Conservation (phyloP, 495 filamentous ascomycete genomes). For the Gamarada debralockiae region DNA sequence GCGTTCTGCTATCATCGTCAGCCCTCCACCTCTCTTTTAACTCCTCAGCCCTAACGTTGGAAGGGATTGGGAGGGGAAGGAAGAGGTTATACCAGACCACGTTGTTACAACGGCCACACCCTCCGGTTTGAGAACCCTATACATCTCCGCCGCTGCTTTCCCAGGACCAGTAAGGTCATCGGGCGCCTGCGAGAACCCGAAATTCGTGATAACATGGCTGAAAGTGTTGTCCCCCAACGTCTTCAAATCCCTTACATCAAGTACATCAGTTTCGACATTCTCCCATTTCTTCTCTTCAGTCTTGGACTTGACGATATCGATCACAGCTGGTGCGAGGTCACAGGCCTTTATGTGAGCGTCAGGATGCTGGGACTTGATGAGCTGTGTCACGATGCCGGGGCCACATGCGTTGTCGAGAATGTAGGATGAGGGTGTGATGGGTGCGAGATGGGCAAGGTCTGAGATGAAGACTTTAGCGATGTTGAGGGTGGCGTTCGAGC, state of each 20-base stretch:
- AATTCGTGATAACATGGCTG: conserved; percentile 53
- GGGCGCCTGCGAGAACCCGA: background rate
- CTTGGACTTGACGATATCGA: background rate
- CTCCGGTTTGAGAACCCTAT: conserved; percentile 4
- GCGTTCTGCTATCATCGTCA: conserved; percentile 1
- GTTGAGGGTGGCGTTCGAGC: background rate
- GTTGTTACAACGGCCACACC: conserved; percentile 18
- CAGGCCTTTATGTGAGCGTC: background rate
- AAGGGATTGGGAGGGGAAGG: no score
- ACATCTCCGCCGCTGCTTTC: conserved; percentile 13
- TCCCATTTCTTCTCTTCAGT: conserved; percentile 1
- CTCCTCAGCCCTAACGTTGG: background rate
- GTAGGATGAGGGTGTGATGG: conserved; percentile 10
- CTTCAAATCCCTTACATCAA: conserved; percentile 20
- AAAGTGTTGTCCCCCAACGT: conserved; percentile 64
- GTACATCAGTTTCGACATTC: conserved; percentile 4
- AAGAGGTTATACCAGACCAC: conserved; percentile 18
- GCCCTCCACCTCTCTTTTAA: background rate
- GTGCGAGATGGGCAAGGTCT: background rate
- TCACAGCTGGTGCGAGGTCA: conserved; percentile 9
- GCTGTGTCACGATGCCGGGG: conserved; percentile 16
- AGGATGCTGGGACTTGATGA: conserved; percentile 10
- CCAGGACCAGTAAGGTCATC: background rate
- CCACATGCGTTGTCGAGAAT: conserved; percentile 23
- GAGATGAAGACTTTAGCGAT: conserved; percentile 5